Base-by-base conservation (phyloP, 2,329 filamentous ascomycete genomes). In the Fusarium multiceps region DNA sequence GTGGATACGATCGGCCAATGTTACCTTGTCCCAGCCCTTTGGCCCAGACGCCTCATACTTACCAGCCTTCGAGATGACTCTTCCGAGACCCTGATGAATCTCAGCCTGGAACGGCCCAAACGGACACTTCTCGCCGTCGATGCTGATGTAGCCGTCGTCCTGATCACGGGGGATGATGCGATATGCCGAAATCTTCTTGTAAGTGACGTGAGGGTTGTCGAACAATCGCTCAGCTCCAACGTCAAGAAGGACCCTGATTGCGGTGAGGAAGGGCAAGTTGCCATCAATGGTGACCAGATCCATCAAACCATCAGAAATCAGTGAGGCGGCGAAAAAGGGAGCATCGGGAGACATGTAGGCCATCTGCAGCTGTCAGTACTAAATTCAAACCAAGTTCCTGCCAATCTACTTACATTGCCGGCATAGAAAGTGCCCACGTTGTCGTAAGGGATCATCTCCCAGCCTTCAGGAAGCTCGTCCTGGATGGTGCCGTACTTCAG, bases 91-190 rank as follows among this genome's bases (percentile, higher is more conserved):
- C 55, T 84, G 87, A 78, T 98, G 93, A 9, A 98, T 86, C 81
- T 99, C 96, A 4, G 90, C 93, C 82, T 99, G 96, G 77, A 98
- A 97, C 0, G 93, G 92, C 73, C 91, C 91, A 78, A 97, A 98
- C 0, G 93, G 92, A 4, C 97, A 85, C 56, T 88, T 87, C 81
- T 99, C 96, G 40, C 96, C 96, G 76, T 98, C 96, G 70, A 99
- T 93, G 78, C 93, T 97, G 78, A 99, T 97, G 78, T 92, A 96
- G 3, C 95, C 95, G 67, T 90, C 86, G 41, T 87, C 83, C 74
- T 90, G 86, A 67, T 91, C 82, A 55, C 88, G 89, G 0, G 96
- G 96, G 6, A 90, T 90, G 68, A 99, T 90, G 43, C 96, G 88
- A 78, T 96, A 98, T 1, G 91, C 96, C n/a, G 87, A 86, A 6